Conservation (phyloP, 1,284 basidiomycete species). For the Puccinia triticina region DNA sequence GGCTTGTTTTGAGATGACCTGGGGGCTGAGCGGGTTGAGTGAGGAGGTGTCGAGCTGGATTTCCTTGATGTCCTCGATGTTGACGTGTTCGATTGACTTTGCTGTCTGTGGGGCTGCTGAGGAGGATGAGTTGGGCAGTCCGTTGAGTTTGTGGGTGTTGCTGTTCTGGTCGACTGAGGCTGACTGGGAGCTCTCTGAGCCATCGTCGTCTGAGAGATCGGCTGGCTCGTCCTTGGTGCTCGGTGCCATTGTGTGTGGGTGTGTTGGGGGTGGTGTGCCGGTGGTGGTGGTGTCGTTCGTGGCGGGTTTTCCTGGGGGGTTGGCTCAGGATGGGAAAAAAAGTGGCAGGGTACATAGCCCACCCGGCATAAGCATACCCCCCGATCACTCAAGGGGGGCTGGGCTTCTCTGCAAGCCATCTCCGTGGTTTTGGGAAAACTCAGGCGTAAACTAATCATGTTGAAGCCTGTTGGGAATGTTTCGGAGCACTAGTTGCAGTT, state of each 20-base stretch:
- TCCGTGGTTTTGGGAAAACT: too few relatives aligned
- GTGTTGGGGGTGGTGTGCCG: neutral
- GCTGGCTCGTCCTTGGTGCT: neutral
- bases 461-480: too few relatives aligned
- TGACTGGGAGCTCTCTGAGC: neutral
- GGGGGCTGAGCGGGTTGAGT: constrained; percentile 86
- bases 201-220: constrained; percentile 13
- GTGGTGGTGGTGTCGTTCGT: neutral
- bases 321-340: too few relatives aligned
- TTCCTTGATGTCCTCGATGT: constrained; percentile 53
- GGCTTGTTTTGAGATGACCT: constrained; percentile 97
- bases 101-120: neutral
- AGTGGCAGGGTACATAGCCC: neutral
- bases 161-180: neutral
- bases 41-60: constrained; percentile 59
- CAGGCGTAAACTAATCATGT: too few relatives aligned
- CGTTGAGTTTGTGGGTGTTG: neutral
- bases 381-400: neutral
- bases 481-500: too few relatives aligned
- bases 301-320: neutral
- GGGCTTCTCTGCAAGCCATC: too few relatives aligned
- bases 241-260: neutral
- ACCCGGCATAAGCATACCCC: neutral
- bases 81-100: neutral
- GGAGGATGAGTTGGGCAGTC: neutral